Conservation (phyloP, 176 grass and related monocot genomes). For the Avena insularis region DNA sequence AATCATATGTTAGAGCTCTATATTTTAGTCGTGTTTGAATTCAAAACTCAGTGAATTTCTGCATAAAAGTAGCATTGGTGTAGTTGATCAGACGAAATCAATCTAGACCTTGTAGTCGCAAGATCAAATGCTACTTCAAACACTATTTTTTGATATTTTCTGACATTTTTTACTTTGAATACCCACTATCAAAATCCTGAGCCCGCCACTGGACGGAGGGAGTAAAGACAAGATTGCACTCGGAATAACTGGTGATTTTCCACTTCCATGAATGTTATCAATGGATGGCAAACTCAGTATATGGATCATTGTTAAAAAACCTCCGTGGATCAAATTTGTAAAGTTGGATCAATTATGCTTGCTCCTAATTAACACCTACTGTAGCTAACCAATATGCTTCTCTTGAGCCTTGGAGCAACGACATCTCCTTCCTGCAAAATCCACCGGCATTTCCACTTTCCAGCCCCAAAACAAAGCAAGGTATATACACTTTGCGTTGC, state of each 20-base stretch:
- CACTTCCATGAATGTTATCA: background rate
- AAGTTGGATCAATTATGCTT: background rate
- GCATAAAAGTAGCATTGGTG: no score
- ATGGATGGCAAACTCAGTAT: background rate
- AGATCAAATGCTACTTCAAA: no score
- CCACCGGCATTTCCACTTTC: conserved; percentile 37
- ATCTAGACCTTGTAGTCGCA: no score
- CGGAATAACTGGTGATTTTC: background rate
- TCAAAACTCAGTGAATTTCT: no score
- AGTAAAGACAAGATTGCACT: background rate
- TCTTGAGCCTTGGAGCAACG: conserved; percentile 18
- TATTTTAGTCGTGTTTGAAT: no score
- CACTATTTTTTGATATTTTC: no score
- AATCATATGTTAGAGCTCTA: no score
- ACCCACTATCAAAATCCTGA: no score
- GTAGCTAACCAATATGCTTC: conserved; percentile 47
- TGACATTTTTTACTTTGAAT: no score
- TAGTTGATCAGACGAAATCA: no score
- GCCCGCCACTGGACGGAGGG: no score
- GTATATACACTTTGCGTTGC: conserved; percentile 50
- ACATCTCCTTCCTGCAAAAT: background rate
- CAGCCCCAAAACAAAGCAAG: conserved; percentile 47
- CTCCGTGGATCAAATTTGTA: background rate
- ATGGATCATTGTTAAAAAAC: no score
- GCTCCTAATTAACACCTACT: conserved; percentile 1